These are phyloP conservation scores for Yarrowia sp. DNA, from an alignment of 805 yeast species.

Conservation along the genomic window DNA sequence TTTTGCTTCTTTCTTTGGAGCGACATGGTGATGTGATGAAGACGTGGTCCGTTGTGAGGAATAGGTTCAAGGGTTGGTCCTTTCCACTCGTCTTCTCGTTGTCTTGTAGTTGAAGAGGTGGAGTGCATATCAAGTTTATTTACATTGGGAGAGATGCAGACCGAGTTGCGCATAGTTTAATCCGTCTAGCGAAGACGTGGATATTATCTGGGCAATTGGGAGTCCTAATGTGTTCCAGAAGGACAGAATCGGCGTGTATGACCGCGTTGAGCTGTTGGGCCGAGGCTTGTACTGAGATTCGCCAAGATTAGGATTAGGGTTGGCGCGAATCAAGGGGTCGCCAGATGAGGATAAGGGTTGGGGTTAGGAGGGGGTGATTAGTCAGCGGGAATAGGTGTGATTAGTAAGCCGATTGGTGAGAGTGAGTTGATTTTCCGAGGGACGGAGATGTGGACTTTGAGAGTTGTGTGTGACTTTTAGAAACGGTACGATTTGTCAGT, in stretches of 20 bases:
- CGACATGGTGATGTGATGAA: conserved; percentile 5
- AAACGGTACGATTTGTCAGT: too few relatives aligned
- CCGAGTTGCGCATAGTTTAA: conserved; percentile 7
- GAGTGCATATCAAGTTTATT: conserved; percentile 17
- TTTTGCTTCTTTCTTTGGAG: conserved; percentile 28
- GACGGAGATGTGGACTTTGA: too few relatives aligned
- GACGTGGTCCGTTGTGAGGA: not conserved
- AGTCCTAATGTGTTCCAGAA: not conserved
- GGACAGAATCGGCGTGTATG: too few relatives aligned
- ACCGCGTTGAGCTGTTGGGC: not conserved
- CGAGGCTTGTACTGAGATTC: too few relatives aligned
- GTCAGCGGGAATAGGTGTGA: too few relatives aligned
- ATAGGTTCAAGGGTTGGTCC: too few relatives aligned
- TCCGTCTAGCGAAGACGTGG: not conserved
- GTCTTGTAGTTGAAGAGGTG: conserved; percentile 7
- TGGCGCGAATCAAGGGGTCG: conserved; percentile 11
- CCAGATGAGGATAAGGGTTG: not conserved
- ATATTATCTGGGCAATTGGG: not conserved
- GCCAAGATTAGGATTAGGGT: conserved; percentile 7
- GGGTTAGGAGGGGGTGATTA: not conserved
- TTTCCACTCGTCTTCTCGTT: not conserved
- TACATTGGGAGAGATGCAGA: conserved; percentile 9
- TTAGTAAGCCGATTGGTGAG: too few relatives aligned
- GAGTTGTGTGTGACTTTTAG: too few relatives aligned
- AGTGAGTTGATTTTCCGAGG: too few relatives aligned